phyloP scores from a whole-genome alignment of 176 grass and related monocot genomes.

The Tillandsia leiboldiana region DNA sequence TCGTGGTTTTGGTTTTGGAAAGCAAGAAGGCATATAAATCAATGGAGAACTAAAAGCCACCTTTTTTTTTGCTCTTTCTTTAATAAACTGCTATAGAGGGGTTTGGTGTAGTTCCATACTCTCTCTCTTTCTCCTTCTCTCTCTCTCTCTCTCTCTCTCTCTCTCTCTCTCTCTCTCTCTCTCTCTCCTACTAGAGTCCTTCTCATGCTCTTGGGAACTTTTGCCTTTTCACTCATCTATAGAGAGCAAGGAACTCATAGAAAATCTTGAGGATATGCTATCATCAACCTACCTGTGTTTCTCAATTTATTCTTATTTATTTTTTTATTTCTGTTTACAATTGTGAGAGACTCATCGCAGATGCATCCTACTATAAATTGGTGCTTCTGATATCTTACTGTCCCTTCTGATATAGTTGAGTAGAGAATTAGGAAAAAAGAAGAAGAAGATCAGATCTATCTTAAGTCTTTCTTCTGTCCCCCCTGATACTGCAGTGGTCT shows the following conservation, averaged over 20 bases:
- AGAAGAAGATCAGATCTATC: no score
- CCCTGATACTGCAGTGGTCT: no score
- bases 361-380: background rate
- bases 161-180: background rate
- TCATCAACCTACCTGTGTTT: no score
- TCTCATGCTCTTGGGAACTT: background rate
- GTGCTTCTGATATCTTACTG: slow-evolving; percentile 1
- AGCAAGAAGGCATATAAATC: background rate
- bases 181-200: background rate
- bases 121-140: background rate
- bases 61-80: background rate
- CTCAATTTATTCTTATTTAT: background rate
- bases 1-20: background rate
- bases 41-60: background rate
- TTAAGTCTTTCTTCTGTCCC: no score
- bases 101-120: slow-evolving; percentile 4
- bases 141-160: background rate
- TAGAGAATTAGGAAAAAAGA: background rate
- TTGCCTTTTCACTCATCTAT: background rate
- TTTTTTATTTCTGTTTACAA: background rate
- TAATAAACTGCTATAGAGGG: background rate
- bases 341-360: background rate
- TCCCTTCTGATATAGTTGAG: background rate
- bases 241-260: no score
- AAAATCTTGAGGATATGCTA: no score